A percentile compares a stretch with the other conserved stretches of the same genome.
Conservation (phyloP, 2,329 filamentous ascomycete genomes). For the Colletotrichum somersetense region DNA sequence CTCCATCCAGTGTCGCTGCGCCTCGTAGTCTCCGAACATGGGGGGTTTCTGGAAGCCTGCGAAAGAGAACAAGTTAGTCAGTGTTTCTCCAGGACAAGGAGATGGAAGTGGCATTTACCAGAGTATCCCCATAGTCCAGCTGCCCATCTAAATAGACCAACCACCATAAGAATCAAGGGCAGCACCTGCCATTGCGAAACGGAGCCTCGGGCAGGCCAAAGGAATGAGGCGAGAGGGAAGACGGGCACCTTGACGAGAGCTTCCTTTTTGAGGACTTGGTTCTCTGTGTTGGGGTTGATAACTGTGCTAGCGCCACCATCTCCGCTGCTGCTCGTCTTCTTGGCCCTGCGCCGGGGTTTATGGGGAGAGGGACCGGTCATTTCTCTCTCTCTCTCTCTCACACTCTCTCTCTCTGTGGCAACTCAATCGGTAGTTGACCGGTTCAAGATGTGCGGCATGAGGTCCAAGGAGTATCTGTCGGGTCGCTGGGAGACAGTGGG, state of each 20-base stretch:
- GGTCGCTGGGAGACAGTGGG: not conserved
- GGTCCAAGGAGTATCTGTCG: conserved; percentile 13
- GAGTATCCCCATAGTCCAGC: conserved; percentile 96
- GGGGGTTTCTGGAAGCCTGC: conserved; percentile 83
- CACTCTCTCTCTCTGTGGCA: conserved; percentile 39
- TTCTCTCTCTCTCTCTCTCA: conserved; percentile 19
- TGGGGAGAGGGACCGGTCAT: conserved; percentile 69
- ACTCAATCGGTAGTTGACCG: conserved; percentile 37
- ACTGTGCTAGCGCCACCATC: conserved; percentile 19
- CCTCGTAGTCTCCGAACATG: conserved; percentile 97
- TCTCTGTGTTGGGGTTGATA: conserved; percentile 9
- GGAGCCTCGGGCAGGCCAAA: conserved; percentile 89
- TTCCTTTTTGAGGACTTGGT: conserved; percentile 52
- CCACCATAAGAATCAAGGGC: conserved; percentile 87
- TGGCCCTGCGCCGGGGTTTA: conserved; percentile 70
- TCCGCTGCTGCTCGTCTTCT: conserved; percentile 57
- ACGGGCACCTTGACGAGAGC: conserved; percentile 72
- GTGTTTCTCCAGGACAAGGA: not conserved
- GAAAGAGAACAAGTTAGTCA: conserved; percentile 37
- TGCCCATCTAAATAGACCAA: conserved; percentile 93
- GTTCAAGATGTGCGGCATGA: conserved; percentile 23
- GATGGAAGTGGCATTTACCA: conserved; percentile 63
- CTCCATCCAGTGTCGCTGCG: conserved; percentile 99
- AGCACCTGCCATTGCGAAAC: conserved; percentile 93
- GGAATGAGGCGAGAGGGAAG: conserved; percentile 92